A percentile compares a stretch with the other conserved stretches of the same genome.
Evolutionary conservation across 2,329 filamentous ascomycete genomes (phyloP).

Genomic region (Botrytis medusae): DNA sequence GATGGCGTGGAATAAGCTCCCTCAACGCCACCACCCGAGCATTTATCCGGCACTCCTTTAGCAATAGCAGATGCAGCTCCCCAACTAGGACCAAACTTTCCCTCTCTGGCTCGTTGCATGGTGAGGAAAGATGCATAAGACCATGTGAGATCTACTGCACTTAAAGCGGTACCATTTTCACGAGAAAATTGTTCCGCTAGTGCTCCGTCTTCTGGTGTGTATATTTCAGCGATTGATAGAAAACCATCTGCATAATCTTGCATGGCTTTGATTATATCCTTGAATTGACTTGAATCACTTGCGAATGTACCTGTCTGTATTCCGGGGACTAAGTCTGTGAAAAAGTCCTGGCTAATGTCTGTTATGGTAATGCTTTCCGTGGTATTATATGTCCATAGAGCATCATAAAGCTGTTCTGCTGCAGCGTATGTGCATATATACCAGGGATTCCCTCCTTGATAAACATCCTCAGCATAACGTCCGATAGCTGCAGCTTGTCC

Average conservation of each 20-base stretch:
- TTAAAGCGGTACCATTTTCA: conserved; percentile 53
- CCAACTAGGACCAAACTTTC: conserved; percentile 56
- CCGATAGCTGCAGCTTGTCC: conserved; percentile 64
- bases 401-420: conserved; percentile 50
- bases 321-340: conserved; percentile 60
- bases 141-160: conserved; percentile 68
- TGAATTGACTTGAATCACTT: conserved; percentile 58
- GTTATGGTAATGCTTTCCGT: conserved; percentile 64
- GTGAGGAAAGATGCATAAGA: conserved; percentile 70
- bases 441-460: conserved; percentile 79
- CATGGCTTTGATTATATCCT: conserved; percentile 52
- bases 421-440: conserved; percentile 61
- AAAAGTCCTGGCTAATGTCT: conserved; percentile 66
- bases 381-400: conserved; percentile 67
- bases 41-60: conserved; percentile 5
- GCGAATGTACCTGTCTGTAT: conserved; percentile 62
- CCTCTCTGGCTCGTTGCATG: conserved; percentile 54
- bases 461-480: conserved; percentile 69
- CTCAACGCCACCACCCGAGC: not conserved
- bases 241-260: conserved; percentile 62
- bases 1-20: conserved; percentile 2
- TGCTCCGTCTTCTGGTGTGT: conserved; percentile 57
- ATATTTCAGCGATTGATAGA: conserved; percentile 48
- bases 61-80: conserved; percentile 45
- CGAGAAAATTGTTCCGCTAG: conserved; percentile 67